A percentile compares a stretch with the other conserved stretches of the same genome.
Evolutionary conservation across 495 filamentous ascomycete genomes (phyloP).

Genomic region (Aspergillus bridgeri): DNA sequence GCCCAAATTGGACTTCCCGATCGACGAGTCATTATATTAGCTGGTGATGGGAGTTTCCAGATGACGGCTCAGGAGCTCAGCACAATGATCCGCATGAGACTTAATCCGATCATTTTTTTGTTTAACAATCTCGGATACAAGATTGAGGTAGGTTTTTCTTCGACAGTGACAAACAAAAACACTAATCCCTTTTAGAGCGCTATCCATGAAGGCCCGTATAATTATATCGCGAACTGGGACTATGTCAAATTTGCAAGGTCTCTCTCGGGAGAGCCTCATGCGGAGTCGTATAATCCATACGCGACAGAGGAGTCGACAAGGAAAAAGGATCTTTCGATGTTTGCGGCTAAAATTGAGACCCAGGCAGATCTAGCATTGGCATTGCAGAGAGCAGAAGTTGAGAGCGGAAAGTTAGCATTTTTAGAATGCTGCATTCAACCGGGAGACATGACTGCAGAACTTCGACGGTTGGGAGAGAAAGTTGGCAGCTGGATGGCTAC

Average conservation of each 20-base stretch:
- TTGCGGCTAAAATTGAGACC: conserved; percentile 6
- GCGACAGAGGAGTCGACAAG: neutral
- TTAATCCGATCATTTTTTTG: conserved; percentile 66
- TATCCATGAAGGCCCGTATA: conserved; percentile 18
- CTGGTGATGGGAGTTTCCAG: conserved; percentile 71
- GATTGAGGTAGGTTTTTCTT: conserved; percentile 42
- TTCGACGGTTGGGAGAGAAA: neutral
- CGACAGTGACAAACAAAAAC: neutral
- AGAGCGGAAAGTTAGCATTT: conserved; percentile 10
- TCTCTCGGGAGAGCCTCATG: conserved; percentile 2
- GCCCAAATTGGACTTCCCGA: conserved; percentile 29
- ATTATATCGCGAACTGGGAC: conserved; percentile 17
- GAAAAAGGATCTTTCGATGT: neutral
- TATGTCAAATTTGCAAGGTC: conserved; percentile 10
- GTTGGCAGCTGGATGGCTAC: neutral
- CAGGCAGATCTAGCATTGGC: conserved; percentile 8
- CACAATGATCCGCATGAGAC: conserved; percentile 61
- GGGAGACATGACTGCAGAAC: conserved; percentile 12
- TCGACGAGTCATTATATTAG: conserved; percentile 55
- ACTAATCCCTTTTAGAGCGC: conserved; percentile 3
- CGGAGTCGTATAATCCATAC: conserved; percentile 6
- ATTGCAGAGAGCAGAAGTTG: conserved; percentile 6
- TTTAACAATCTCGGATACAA: conserved; percentile 66
- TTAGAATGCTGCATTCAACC: conserved; percentile 16
- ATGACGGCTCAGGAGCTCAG: conserved; percentile 68